Base-by-base conservation (phyloP, 2,329 filamentous ascomycete genomes). In the Alternaria incomplexa region DNA sequence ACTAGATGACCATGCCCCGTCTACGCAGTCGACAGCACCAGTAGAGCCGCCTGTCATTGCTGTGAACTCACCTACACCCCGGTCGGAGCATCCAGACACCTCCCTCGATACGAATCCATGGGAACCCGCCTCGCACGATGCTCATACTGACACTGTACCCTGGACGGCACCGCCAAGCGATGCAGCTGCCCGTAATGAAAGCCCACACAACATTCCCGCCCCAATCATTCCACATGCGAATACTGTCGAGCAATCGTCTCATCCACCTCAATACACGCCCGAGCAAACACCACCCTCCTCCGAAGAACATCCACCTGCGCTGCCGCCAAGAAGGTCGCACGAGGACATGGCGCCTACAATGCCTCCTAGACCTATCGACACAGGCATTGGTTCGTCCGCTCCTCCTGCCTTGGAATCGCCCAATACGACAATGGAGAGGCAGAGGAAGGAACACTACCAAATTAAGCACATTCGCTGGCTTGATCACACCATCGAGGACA, bases 401-500 rank as follows among this genome's bases (percentile, higher is more conserved):
- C 58, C 72, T 8, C 40, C 71, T 8, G 76, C 71, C 10, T 66
- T 76, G 3, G 81, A 83, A 55, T 82, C 81, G 5, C 80, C 82
- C 4, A 75, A 74, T 9, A 80, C 81, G 4, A 71, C 66, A 15
- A 79, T 81, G 64, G 79, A 79, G 58, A 71, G 75, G 58, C 85
- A 88, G 67, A 80, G 85, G 64, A 85, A 84, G 61, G 93, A 97
- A 79, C 96, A 93, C 1, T 98, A 99, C 73, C 91, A 93, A 59
- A 94, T 98, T 77, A 96, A 97, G 77, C 93, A 94, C 63, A 90
- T 98, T 65, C 89, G 88, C 64, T 98, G 95, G 94, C 85, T 89
- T 63, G 93, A 97, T 77, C 80, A 84, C 3, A 86, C 77, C 11
- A 83, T 85, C 0, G 77, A 84, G 1, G 84, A 86, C n/a, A 88